Evolutionary conservation across 768 basidiomycete species (phyloP).

Genomic region (Cyclocybe cylindracea): DNA sequence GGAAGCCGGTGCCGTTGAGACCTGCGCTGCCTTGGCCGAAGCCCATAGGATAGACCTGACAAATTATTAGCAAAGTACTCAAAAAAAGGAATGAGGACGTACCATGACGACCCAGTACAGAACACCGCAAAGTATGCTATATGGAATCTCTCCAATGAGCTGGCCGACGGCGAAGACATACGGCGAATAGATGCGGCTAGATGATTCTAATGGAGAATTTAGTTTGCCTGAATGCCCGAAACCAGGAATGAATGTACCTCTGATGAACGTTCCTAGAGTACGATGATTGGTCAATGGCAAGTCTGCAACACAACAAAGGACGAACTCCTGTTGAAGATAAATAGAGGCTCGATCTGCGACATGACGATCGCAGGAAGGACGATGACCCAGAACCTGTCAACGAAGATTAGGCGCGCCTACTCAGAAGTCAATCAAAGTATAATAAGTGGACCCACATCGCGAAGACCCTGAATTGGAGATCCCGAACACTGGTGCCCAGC

Average conservation of each 20-base stretch:
- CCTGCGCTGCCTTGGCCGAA: slow-evolving; percentile 68
- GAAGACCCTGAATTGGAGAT: slow-evolving; percentile 81
- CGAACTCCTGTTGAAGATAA: slow-evolving; percentile 67
- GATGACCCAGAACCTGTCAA: slow-evolving; percentile 60
- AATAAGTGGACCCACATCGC: slow-evolving; percentile 52
- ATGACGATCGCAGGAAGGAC: slow-evolving; percentile 77
- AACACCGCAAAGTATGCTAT: slow-evolving; percentile 65
- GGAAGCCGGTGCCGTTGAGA: slow-evolving; percentile 69
- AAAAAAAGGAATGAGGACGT: not conserved
- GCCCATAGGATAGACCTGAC: slow-evolving; percentile 60
- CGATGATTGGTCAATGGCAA: not conserved
- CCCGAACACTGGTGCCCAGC: slow-evolving; percentile 61
- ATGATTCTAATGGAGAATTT: slow-evolving; percentile 50
- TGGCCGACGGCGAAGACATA: slow-evolving; percentile 85
- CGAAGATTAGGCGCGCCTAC: too few relatives aligned
- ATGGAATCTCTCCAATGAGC: slow-evolving; percentile 79
- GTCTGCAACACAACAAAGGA: not conserved
- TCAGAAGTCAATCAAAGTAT: too few relatives aligned
- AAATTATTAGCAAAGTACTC: not conserved
- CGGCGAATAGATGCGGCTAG: slow-evolving; percentile 84
- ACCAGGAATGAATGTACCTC: slow-evolving; percentile 18
- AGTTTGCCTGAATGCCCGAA: not conserved
- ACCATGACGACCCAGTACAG: slow-evolving; percentile 81
- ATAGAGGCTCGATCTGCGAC: slow-evolving; percentile 81
- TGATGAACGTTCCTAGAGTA: slow-evolving; percentile 36